Percentiles rank a stretch among this genome's conserved stretches.
phyloP scores from a whole-genome alignment of 805 yeast genomes.

The Cyberlindnera americana region DNA sequence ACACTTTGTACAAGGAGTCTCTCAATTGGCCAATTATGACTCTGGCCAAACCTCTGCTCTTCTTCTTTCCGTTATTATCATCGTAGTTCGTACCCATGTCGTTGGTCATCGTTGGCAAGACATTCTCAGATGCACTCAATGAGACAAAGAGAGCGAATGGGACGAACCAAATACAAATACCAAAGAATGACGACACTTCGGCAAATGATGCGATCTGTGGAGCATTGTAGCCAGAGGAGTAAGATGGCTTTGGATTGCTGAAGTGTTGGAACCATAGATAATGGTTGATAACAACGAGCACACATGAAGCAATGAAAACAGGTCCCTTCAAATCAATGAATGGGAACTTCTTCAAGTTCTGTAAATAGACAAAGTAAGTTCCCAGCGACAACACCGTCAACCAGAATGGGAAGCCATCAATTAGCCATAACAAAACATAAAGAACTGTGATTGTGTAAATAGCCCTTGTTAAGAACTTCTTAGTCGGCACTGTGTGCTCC shows the following conservation, averaged over 20 bases:
- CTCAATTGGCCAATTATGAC: constrained; percentile 54
- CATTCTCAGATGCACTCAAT: constrained; percentile 86
- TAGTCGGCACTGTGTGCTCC: constrained; percentile 86
- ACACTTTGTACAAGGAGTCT: constrained; percentile 40
- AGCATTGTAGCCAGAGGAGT: constrained; percentile 54
- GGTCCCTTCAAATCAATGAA: constrained; percentile 72
- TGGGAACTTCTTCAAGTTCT: constrained; percentile 80
- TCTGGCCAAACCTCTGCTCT: constrained; percentile 64
- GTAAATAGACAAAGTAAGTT: constrained; percentile 70
- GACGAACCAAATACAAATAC: constrained; percentile 87
- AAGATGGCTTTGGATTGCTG: constrained; percentile 52
- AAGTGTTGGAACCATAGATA: constrained; percentile 88
- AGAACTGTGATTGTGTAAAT: constrained; percentile 59
- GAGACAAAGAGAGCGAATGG: constrained; percentile 92
- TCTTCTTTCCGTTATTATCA: constrained; percentile 33
- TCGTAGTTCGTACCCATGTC: constrained; percentile 27
- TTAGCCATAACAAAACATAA: constrained; percentile 54
- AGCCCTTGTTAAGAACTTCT: constrained; percentile 56
- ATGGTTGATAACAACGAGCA: constrained; percentile 75
- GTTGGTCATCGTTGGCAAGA: constrained; percentile 55
- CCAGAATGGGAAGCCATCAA: constrained; percentile 78
- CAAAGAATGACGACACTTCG: constrained; percentile 94
- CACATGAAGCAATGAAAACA: constrained; percentile 64
- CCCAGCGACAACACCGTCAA: constrained; percentile 63
- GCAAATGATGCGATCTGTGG: constrained; percentile 76